phyloP scores from a whole-genome alignment of 1,284 basidiomycete genomes.

The Somion occarium region DNA sequence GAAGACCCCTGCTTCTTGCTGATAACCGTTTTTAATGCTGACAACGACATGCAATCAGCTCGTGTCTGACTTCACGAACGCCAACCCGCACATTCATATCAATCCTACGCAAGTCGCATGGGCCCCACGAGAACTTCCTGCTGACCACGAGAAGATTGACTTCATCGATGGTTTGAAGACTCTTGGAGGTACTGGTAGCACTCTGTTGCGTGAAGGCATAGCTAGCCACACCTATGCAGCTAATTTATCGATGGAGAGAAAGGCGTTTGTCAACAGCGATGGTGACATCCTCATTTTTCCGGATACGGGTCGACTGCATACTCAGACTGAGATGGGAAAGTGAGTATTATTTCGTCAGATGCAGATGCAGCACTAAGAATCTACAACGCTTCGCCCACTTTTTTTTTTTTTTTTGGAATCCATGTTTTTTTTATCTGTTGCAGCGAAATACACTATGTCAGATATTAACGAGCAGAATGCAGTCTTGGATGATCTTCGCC shows the following conservation, averaged over 20 bases:
- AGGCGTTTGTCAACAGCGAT: conserved; percentile 7
- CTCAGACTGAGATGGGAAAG: conserved; percentile 8
- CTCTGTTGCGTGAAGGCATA: conserved; percentile 3
- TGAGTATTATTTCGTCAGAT: neutral
- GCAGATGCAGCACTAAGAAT: neutral
- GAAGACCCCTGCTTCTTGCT: neutral
- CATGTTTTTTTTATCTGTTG: too few species aligned
- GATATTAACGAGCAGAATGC: too few species aligned
- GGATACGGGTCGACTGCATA: conserved; percentile 4
- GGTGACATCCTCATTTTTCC: conserved; percentile 7
- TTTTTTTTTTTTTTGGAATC: too few species aligned
- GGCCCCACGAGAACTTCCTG: neutral
- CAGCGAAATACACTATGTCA: too few species aligned
- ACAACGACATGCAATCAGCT: neutral
- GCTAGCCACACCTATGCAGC: conserved; percentile 4
- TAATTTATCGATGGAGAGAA: conserved; percentile 7
- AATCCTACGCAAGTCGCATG: conserved; percentile 5
- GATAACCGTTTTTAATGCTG: too few species aligned
- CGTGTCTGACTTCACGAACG: conserved; percentile 2
- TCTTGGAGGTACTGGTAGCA: conserved; percentile 3
- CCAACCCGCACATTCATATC: conserved; percentile 4
- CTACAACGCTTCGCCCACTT: neutral
- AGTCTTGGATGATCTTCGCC: neutral
- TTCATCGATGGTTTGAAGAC: conserved; percentile 7
- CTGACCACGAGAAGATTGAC: conserved; percentile 2